Conservation (phyloP, 257 asterid genomes). For the Vinca minor region DNA sequence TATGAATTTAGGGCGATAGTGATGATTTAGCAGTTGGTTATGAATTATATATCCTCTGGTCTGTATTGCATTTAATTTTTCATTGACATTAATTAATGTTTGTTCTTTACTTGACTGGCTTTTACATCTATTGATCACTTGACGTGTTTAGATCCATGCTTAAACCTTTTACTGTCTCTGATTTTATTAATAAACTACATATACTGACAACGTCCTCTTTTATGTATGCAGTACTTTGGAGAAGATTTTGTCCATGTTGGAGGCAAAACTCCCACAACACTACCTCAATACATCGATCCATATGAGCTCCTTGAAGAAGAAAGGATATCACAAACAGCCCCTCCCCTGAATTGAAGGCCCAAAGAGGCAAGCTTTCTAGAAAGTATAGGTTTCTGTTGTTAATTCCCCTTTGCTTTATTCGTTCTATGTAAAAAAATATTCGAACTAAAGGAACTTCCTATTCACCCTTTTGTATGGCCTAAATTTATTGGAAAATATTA, state of each 20-base stretch:
- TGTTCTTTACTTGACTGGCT: neutral
- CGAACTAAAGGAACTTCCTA: neutral
- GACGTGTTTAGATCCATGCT: neutral
- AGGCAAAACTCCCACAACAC: conserved; percentile 20
- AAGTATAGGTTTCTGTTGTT: conserved; percentile 18
- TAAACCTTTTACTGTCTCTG: neutral
- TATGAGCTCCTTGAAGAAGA: conserved; percentile 73
- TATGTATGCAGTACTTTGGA: conserved; percentile 69
- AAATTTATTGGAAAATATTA: conserved; percentile 1
- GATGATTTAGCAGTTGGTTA: too few relatives aligned
- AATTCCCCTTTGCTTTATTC: conserved; percentile 17
- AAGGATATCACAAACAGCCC: conserved; percentile 56
- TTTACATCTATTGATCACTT: neutral
- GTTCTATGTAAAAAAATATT: conserved; percentile 12
- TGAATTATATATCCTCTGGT: too few relatives aligned
- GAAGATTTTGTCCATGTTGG: conserved; percentile 67
- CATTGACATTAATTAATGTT: too few relatives aligned
- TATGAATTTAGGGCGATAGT: too few relatives aligned
- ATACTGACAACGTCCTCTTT: conserved; percentile 1
- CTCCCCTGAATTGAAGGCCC: conserved; percentile 46
- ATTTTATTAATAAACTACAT: neutral
- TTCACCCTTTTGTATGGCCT: conserved; percentile 2
- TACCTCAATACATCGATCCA: conserved; percentile 66
- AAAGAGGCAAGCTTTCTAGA: neutral
- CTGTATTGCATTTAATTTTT: too few relatives aligned